These are phyloP conservation scores for Trichoderma reesei DNA, from an alignment of 495 filamentous ascomycete species.

Conservation along the genomic window DNA sequence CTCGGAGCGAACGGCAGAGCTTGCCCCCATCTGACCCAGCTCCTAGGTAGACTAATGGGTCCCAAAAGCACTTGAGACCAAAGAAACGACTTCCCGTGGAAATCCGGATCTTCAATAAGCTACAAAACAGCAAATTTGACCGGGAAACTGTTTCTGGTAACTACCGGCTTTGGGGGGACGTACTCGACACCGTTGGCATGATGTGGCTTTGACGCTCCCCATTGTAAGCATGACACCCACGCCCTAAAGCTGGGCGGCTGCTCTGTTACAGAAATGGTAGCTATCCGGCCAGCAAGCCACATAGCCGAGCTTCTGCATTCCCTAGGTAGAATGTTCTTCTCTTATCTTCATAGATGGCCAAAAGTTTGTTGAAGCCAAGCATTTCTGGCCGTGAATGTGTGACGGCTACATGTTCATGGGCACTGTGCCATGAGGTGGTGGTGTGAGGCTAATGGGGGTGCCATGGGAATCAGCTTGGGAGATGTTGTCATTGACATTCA, in stretches of 20 bases:
- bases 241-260: background rate
- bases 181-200: background rate
- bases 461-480: background rate
- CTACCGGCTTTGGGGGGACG: background rate
- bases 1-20: constrained; percentile 1
- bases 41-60: background rate
- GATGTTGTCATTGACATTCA: background rate
- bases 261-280: background rate
- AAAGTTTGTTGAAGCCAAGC: constrained; percentile 3
- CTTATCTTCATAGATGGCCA: constrained; percentile 7
- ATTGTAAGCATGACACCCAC: constrained; percentile 1
- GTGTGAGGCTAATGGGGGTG: background rate
- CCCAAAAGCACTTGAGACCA: background rate
- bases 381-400: background rate
- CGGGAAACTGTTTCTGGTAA: background rate
- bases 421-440: background rate
- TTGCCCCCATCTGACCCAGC: background rate
- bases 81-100: background rate
- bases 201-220: background rate
- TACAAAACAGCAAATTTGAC: background rate
- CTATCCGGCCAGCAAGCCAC: background rate
- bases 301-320: background rate
- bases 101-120: background rate
- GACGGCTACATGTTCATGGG: background rate
- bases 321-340: background rate